phyloP scores from a whole-genome alignment of 2,329 filamentous ascomycete genomes.

The Tolypocladium tundrense region DNA sequence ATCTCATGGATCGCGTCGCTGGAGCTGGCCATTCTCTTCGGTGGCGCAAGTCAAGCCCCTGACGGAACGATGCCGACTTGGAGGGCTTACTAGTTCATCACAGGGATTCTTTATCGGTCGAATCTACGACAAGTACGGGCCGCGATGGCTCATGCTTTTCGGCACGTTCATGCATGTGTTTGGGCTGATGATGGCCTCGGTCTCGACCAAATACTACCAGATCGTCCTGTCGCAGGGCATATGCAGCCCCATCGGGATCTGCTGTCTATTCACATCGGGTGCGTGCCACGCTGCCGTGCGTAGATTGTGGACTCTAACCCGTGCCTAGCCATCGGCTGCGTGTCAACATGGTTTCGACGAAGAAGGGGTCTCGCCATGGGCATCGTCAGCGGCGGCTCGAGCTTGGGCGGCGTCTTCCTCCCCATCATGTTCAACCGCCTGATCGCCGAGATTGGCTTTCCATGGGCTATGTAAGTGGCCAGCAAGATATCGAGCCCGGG shows the following conservation, averaged over 20 bases:
- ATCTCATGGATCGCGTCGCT: conserved; percentile 54
- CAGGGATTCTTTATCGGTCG: neutral
- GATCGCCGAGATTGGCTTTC: conserved; percentile 24
- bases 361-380: conserved; percentile 25
- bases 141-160: conserved; percentile 39
- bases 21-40: conserved; percentile 35
- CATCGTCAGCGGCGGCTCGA: conserved; percentile 22
- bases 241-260: conserved; percentile 24
- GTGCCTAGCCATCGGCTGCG: conserved; percentile 14
- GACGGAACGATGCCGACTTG: neutral
- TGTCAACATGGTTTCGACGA: conserved; percentile 23
- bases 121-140: conserved; percentile 53
- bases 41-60: conserved; percentile 25
- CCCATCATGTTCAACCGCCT: conserved; percentile 28
- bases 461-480: conserved; percentile 22
- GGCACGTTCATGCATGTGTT: conserved; percentile 49
- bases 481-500: too few relatives aligned
- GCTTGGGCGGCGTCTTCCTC: conserved; percentile 27
- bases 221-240: conserved; percentile 28
- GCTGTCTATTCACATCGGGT: conserved; percentile 22
- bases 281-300: neutral
- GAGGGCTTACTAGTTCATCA: conserved; percentile 7
- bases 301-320: neutral
- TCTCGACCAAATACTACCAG: conserved; percentile 32
- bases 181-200: conserved; percentile 51